These are phyloP conservation scores for Clarireedia sp. DNA, from an alignment of 2,329 filamentous ascomycete genomes.

Conservation along the genomic window DNA sequence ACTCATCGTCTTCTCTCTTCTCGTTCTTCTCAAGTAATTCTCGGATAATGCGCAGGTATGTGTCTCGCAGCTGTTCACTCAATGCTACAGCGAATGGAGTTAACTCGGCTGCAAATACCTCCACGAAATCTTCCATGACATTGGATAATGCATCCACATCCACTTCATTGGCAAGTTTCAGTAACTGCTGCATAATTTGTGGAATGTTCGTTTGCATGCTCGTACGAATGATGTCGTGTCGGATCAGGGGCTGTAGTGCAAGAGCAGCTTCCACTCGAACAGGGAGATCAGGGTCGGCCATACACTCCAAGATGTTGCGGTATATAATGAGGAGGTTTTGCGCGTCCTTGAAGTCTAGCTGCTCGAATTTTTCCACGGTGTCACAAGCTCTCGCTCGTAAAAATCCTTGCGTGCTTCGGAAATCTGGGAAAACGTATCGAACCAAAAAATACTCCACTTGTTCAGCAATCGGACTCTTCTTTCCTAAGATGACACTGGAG, in stretches of 20 bases:
- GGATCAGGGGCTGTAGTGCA: constrained; percentile 88
- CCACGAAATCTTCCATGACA: constrained; percentile 99
- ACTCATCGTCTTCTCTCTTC: constrained; percentile 66
- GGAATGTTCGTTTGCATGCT: constrained; percentile 98
- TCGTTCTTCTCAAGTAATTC: constrained; percentile 86
- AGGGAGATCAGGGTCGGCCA: constrained; percentile 88
- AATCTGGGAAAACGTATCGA: constrained; percentile 96
- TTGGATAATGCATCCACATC: constrained; percentile 96
- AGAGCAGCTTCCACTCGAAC: constrained; percentile 91
- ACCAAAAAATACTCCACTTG: constrained; percentile 99
- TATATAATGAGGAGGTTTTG: constrained; percentile 96
- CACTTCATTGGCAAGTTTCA: constrained; percentile 95
- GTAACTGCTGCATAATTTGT: constrained; percentile 97
- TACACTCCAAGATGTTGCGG: constrained; percentile 90
- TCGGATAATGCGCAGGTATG: constrained; percentile 86
- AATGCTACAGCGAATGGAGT: constrained; percentile 95
- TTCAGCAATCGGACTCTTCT: constrained; percentile 96
- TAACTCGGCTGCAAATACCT: constrained; percentile 93
- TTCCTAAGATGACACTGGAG: constrained; percentile 86
- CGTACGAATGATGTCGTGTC: constrained; percentile 85
- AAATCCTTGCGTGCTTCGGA: constrained; percentile 85
- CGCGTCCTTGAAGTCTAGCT: constrained; percentile 91
- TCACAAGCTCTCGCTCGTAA: constrained; percentile 92
- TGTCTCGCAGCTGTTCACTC: constrained; percentile 91
- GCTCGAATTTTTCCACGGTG: constrained; percentile 95